Base-by-base conservation (phyloP, 75 land plant genomes). In the Picea glauca region DNA sequence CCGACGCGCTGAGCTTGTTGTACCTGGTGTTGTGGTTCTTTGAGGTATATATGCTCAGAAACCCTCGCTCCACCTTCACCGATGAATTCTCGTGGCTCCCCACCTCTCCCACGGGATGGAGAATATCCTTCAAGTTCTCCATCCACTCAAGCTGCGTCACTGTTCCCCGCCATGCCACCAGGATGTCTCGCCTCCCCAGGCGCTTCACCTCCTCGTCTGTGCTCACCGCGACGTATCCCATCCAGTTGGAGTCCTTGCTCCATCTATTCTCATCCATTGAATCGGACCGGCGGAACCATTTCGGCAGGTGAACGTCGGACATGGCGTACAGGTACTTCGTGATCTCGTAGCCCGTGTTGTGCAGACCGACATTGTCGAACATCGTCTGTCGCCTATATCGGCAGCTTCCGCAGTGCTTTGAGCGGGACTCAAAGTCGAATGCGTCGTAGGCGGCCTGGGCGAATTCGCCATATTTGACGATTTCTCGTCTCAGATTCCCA, bases 141-240 rank as follows among this genome's bases (percentile, higher is more conserved):
- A 66, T 33, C 70, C 70, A 66, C 33, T 66, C 43, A 13, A 31
- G 70, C 38, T 3, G 70, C 15, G 70, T 66, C 43, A 91, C 93
- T 0, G 92, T 95, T n/a, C 96, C 98, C 11, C 96, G 67, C 94
- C 96, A 93, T 1, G 86, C 92, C 18, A 95, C 68, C 77, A 80
- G 74, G 58, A 95, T 85, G 78, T 91, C 96, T 0, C 98, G 85
- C n/a, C 98, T 86, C 12, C 96, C 94, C 15, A 91, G 76, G 17
- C 78, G 62, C 21, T 75, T 78, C 35, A 87, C 33, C 13, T 66
- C 78, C 54, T 81, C 91, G 54, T 88, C 91, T 60, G 76, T 66
- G 13, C 88, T 83, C 0, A 90, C 98, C 2, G 98, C 96, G 40
- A 93, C 88, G 81, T 87, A 93, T 40, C 98, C 98, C 58, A 95